Evolutionary conservation across 208 protist species (phyloP).

Genomic region (Wallacemonas sp.): DNA sequence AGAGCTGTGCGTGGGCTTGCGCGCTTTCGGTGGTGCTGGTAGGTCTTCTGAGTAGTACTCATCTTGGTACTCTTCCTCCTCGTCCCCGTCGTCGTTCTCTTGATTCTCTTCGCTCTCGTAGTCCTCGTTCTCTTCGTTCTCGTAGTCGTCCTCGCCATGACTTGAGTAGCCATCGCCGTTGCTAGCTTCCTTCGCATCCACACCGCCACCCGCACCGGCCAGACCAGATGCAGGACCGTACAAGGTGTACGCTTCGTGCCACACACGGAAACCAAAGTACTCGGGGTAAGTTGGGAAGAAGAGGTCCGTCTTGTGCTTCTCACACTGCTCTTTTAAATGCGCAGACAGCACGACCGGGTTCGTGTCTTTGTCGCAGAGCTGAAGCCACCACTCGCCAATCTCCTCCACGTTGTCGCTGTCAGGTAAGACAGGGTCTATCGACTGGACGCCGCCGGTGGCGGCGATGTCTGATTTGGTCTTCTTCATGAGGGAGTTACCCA

Average conservation of each 20-base stretch:
- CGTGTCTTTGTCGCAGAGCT: constrained; percentile 25
- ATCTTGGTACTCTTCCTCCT: constrained; percentile 6
- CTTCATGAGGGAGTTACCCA: constrained; percentile 31
- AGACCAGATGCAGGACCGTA: constrained; percentile 25
- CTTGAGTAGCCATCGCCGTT: constrained; percentile 16
- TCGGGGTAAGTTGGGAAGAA: constrained; percentile 61
- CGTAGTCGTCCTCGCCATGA: constrained; percentile 8
- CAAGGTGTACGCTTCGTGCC: constrained; percentile 42
- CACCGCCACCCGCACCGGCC: neutral
- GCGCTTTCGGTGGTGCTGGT: neutral
- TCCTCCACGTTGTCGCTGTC: neutral
- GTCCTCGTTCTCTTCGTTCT: constrained; percentile 12
- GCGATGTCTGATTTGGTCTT: constrained; percentile 17
- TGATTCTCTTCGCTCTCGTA: neutral
- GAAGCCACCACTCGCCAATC: constrained; percentile 18
- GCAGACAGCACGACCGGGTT: constrained; percentile 45
- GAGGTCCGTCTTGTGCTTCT: constrained; percentile 42
- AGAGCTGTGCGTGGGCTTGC: too few relatives aligned
- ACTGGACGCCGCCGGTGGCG: neutral
- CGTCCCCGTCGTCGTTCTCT: constrained; percentile 1
- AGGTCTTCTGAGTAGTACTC: neutral
- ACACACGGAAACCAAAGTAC: constrained; percentile 76
- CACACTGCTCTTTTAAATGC: constrained; percentile 47
- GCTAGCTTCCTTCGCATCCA: constrained; percentile 8
- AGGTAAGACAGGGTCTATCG: neutral